Evolutionary conservation across 2,329 filamentous ascomycete species (phyloP).

Genomic region (Hypoxylon sp.): DNA sequence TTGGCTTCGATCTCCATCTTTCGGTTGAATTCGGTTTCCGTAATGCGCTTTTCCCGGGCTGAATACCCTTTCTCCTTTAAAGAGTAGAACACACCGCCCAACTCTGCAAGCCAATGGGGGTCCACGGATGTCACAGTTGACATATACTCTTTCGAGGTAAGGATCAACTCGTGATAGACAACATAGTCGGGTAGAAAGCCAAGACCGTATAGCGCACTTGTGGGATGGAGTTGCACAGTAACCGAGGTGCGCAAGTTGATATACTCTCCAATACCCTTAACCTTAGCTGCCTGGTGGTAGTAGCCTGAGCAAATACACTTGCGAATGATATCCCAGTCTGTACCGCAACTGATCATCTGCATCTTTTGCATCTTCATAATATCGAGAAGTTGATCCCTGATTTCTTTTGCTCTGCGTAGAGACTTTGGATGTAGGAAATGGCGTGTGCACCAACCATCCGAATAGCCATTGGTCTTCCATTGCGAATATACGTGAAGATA

Average conservation of each 20-base stretch:
- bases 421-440: slow-evolving; percentile 98
- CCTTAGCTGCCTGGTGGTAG: slow-evolving; percentile 97
- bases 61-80: slow-evolving; percentile 98
- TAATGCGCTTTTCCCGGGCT: slow-evolving; percentile 85
- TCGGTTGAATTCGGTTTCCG: slow-evolving; percentile 91
- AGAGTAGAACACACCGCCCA: slow-evolving; percentile 97
- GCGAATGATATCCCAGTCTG: slow-evolving; percentile 95
- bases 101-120: slow-evolving; percentile 95
- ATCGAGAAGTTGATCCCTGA: slow-evolving; percentile 91
- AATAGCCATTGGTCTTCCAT: slow-evolving; percentile 92
- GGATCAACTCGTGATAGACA: slow-evolving; percentile 96
- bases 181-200: slow-evolving; percentile 97
- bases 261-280: slow-evolving; percentile 97
- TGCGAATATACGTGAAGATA: slow-evolving; percentile 96
- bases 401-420: slow-evolving; percentile 90
- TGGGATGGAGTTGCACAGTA: slow-evolving; percentile 94
- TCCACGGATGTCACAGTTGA: slow-evolving; percentile 96
- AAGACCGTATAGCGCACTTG: slow-evolving; percentile 90
- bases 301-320: slow-evolving; percentile 98
- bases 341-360: slow-evolving; percentile 88
- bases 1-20: slow-evolving; percentile 94
- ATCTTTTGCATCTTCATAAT: slow-evolving; percentile 97
- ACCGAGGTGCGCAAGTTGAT: slow-evolving; percentile 96
- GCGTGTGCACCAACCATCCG: slow-evolving; percentile 90
- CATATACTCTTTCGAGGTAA: slow-evolving; percentile 98